These are phyloP conservation scores for Fraxinus anomala DNA, from an alignment of 257 asterid genomes.

Conservation along the genomic window DNA sequence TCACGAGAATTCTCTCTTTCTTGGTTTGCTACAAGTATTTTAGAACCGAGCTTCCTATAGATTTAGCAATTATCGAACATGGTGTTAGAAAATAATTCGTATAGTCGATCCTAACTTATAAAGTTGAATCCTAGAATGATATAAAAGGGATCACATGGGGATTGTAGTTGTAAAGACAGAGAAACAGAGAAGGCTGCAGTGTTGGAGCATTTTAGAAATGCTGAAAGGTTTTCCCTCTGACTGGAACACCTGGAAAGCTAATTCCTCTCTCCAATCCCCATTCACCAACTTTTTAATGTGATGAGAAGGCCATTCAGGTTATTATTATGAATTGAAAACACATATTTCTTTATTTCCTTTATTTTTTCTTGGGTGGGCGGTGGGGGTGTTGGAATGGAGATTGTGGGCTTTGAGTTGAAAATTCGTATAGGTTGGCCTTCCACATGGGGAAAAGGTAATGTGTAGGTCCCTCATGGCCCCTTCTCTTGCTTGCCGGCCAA, in stretches of 20 bases:
- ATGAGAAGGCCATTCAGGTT: conserved; percentile 14
- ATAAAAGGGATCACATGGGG: conserved; percentile 44
- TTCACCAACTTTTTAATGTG: conserved; percentile 30
- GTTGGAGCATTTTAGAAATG: conserved; percentile 17
- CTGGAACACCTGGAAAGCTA: conserved; percentile 58
- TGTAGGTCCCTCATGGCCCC: conserved; percentile 45
- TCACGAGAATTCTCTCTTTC: neutral
- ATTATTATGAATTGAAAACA: neutral
- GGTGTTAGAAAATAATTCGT: neutral
- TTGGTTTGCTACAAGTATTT: neutral
- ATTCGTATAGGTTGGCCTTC: conserved; percentile 35
- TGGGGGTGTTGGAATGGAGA: conserved; percentile 32
- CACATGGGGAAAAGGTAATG: conserved; percentile 48
- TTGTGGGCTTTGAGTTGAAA: conserved; percentile 43
- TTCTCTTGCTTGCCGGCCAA: conserved; percentile 58
- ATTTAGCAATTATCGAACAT: neutral
- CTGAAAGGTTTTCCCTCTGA: conserved; percentile 29
- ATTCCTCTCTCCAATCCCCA: neutral
- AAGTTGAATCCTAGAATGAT: conserved; percentile 15
- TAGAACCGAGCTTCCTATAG: neutral
- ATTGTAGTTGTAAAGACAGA: conserved; percentile 50
- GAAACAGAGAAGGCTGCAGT: conserved; percentile 3
- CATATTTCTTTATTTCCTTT: conserved; percentile 11
- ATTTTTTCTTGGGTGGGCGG: neutral
- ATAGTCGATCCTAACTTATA: neutral